These are phyloP conservation scores for Parasarocladium wereldwijsianum DNA, from an alignment of 2,329 filamentous ascomycete genomes.

Conservation along the genomic window DNA sequence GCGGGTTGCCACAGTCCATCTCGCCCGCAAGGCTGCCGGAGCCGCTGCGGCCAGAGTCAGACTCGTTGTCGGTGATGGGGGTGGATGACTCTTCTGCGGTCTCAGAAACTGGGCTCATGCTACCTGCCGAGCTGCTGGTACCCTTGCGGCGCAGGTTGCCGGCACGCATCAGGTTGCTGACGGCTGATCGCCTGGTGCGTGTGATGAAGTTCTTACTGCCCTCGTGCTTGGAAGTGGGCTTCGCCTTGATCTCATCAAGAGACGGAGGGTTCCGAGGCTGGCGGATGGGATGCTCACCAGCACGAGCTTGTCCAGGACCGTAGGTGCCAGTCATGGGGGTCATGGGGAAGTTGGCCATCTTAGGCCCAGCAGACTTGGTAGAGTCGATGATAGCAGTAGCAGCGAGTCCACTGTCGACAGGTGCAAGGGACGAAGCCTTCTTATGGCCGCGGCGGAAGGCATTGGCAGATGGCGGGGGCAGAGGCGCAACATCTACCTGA, in stretches of 20 bases:
- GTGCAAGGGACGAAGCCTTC: constrained; percentile 66
- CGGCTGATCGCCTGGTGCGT: constrained; percentile 79
- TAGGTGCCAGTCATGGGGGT: constrained; percentile 76
- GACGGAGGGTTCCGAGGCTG: constrained; percentile 87
- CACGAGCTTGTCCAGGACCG: constrained; percentile 81
- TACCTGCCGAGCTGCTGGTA: constrained; percentile 56
- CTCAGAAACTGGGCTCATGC: constrained; percentile 84
- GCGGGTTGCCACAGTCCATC: constrained; percentile 40
- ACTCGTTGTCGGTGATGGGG: constrained; percentile 58
- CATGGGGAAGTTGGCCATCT: constrained; percentile 64
- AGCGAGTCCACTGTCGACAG: constrained; percentile 35
- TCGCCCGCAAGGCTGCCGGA: constrained; percentile 72
- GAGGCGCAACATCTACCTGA: constrained; percentile 44
- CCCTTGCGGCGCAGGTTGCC: constrained; percentile 74
- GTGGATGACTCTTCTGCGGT: constrained; percentile 52
- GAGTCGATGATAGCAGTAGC: constrained; percentile 26
- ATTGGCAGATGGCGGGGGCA: constrained; percentile 78
- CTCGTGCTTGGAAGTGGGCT: constrained; percentile 84
- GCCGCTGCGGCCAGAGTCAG: constrained; percentile 54
- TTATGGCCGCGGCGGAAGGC: constrained; percentile 90
- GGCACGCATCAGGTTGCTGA: constrained; percentile 82
- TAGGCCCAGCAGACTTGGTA: constrained; percentile 48
- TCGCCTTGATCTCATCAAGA: constrained; percentile 77
- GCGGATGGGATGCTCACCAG: constrained; percentile 84
- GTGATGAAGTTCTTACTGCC: constrained; percentile 96